Percentiles rank a stretch among this genome's conserved stretches.
Evolutionary conservation across 495 filamentous ascomycete species (phyloP).

Genomic region (Neurospora sp.): DNA sequence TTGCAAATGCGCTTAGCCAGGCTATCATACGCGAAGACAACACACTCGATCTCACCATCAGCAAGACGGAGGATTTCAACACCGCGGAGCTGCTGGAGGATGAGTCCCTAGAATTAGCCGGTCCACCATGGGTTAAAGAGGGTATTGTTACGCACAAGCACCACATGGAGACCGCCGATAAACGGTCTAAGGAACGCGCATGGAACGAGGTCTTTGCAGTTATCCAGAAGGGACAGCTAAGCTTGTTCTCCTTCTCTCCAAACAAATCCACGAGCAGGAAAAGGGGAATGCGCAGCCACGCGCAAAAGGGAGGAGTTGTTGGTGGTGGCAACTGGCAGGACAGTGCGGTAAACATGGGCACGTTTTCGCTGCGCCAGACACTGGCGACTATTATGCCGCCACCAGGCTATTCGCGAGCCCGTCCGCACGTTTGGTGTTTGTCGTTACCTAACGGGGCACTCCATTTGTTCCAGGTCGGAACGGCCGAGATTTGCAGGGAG

Average conservation of each 20-base stretch:
- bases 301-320: conserved; percentile 51
- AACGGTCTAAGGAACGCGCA: conserved; percentile 81
- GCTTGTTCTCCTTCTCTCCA: conserved; percentile 83
- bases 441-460: conserved; percentile 86
- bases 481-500: conserved; percentile 85
- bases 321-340: conserved; percentile 97
- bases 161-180: conserved; percentile 80
- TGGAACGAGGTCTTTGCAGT: conserved; percentile 98
- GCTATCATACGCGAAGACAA: conserved; percentile 92
- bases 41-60: conserved; percentile 41
- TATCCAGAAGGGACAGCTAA: conserved; percentile 91
- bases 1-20: conserved; percentile 92
- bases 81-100: conserved; percentile 74
- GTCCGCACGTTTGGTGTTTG: conserved; percentile 93
- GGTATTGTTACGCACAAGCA: conserved; percentile 94
- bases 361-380: conserved; percentile 83
- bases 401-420: conserved; percentile 82
- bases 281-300: conserved; percentile 35
- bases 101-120: conserved; percentile 78
- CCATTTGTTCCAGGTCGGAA: conserved; percentile 95
- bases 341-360: conserved; percentile 77
- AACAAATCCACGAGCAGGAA: conserved; percentile 65
- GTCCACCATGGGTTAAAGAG: conserved; percentile 96
- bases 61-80: conserved; percentile 41
- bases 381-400: conserved; percentile 83